These are phyloP conservation scores for Mycosphaerella arachidis DNA, from an alignment of 2,329 filamentous ascomycete genomes.

Conservation along the genomic window DNA sequence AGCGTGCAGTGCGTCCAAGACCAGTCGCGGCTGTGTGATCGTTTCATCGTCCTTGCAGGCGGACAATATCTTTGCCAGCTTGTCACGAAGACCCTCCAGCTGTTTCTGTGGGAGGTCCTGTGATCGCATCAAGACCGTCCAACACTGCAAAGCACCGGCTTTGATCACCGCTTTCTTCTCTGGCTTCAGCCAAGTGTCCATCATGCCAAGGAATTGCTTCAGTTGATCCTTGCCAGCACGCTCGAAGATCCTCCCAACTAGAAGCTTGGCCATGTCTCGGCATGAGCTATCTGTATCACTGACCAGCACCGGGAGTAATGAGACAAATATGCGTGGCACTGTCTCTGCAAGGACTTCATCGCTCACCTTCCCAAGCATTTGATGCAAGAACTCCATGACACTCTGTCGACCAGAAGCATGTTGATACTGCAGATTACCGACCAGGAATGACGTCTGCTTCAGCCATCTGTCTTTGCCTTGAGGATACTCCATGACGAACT, in stretches of 20 bases:
- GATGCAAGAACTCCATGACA: slow-evolving; percentile 85
- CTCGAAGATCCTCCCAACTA: slow-evolving; percentile 77
- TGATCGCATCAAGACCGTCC: slow-evolving; percentile 75
- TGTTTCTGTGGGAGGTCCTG: slow-evolving; percentile 62
- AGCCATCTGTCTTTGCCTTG: slow-evolving; percentile 84
- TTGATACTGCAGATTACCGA: slow-evolving; percentile 86
- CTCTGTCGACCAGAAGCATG: slow-evolving; percentile 84
- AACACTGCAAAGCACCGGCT: slow-evolving; percentile 72
- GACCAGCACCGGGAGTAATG: slow-evolving; percentile 75
- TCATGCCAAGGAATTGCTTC: slow-evolving; percentile 64
- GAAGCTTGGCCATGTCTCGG: slow-evolving; percentile 70
- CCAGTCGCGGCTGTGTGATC: slow-evolving; percentile 63
- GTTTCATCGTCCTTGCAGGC: slow-evolving; percentile 50
- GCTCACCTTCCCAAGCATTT: slow-evolving; percentile 79
- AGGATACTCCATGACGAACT: slow-evolving; percentile 91
- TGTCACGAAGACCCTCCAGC: slow-evolving; percentile 53
- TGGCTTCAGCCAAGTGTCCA: slow-evolving; percentile 70
- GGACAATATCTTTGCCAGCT: slow-evolving; percentile 49
- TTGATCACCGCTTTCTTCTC: slow-evolving; percentile 66
- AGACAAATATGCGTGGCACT: slow-evolving; percentile 75
- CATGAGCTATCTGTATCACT: slow-evolving; percentile 88
- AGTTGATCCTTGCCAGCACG: slow-evolving; percentile 69
- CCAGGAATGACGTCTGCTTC: slow-evolving; percentile 83
- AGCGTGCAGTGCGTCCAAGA: slow-evolving; percentile 68
- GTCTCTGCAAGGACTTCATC: slow-evolving; percentile 80